Base-by-base conservation (phyloP, 2,329 filamentous ascomycete species). In the Mycocentrospora acerina region DNA sequence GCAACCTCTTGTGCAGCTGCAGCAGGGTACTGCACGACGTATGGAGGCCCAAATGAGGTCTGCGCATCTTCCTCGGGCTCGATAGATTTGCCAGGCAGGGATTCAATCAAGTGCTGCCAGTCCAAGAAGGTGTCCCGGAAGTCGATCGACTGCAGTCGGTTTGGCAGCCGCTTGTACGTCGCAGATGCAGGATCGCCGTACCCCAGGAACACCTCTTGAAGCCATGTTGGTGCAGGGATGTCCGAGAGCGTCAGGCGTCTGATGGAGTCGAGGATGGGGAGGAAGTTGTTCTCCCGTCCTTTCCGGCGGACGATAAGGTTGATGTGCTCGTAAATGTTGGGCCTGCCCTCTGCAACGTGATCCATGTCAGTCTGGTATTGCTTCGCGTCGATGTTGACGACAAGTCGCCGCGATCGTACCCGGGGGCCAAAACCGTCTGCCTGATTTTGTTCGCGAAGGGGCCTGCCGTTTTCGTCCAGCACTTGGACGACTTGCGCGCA, bases 141-240 rank as follows among this genome's bases (percentile, higher is more conserved):
- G 65, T 98, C 90, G 36, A 98, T 74, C 38, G 80, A 87, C 56
- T 82, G 82, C 48, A 95, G 75, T 42, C 83, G 80, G 63, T 89
- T 93, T 2, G 86, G 72, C 12, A 98, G 71, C 34, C 89, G 84
- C 48, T 87, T 89, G 70, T 95, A 95, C 15, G 82, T 86, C 24
- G 93, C 93, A 42, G 87, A 85, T 19, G 88, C 80, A 41, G 93
- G 91, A 66, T 98, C 90, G 31, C 93, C 93, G 64, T 95, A 97
- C 3, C 93, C 93, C n/a, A 98, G 74, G 66, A 97, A 98, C 8
- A 97, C 91, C 53, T 97, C 93, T 58, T 95, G 89, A 29, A 98
- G 76, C 93, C 93, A 98, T 2, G 84, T 80, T 11, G 93, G 90
- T 37, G 97, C 76, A 6, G 88, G 86, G 14, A 91, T 83, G 54